Percentiles rank a stretch among this genome's conserved stretches.
Conservation (phyloP, 441 rosid species). For the Gossypium schwendimanii region DNA sequence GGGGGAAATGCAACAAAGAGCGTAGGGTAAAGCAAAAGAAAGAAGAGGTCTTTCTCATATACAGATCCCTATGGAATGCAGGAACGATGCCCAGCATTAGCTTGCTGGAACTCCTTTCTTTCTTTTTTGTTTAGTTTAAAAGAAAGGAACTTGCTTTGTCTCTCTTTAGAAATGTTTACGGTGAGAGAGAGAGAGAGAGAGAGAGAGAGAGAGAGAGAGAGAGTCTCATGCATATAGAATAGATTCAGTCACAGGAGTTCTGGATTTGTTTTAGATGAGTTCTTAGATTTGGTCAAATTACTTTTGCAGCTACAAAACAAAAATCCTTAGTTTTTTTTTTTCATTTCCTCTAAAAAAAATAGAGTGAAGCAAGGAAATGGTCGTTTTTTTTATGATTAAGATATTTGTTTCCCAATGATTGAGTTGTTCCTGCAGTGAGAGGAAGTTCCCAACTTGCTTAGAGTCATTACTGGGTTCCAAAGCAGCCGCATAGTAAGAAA, state of each 20-base stretch:
- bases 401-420: conserved; percentile 51
- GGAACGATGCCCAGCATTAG: conserved; percentile 47
- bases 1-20: background rate
- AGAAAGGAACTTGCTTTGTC: conserved; percentile 44
- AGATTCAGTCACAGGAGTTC: conserved; percentile 37
- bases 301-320: conserved; percentile 28
- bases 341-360: background rate
- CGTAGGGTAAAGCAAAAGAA: conserved; percentile 39
- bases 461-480: conserved; percentile 17
- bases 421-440: conserved; percentile 36
- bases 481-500: conserved; percentile 19
- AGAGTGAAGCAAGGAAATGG: conserved; percentile 12
- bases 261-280: conserved; percentile 30
- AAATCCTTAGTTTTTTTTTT: background rate
- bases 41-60: conserved; percentile 62
- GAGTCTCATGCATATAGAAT: conserved; percentile 20
- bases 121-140: conserved; percentile 66
- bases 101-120: conserved; percentile 60
- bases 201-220: background rate
- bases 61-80: conserved; percentile 91
- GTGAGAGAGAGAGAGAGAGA: conserved; percentile 8
- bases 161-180: conserved; percentile 33
- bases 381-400: conserved; percentile 26
- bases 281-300: conserved; percentile 34
- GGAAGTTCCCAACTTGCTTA: conserved; percentile 18